Conservation (phyloP, 2,329 filamentous ascomycete species). For the Alternaria ethzedia region DNA sequence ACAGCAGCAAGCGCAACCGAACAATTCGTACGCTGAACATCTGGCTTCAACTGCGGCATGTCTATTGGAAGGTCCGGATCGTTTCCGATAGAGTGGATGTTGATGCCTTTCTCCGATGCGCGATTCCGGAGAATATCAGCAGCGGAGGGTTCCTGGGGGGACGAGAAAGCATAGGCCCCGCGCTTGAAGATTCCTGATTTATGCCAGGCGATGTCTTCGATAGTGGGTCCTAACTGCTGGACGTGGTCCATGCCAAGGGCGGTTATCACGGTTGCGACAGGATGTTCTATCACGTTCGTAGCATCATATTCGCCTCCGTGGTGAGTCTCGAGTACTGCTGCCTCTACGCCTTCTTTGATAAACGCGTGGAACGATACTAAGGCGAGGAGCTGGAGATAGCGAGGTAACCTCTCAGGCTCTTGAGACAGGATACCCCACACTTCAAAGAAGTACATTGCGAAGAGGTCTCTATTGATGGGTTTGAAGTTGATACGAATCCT, state of each 20-base stretch:
- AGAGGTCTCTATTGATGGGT: conserved; percentile 50
- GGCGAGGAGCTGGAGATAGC: conserved; percentile 12
- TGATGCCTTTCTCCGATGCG: conserved; percentile 18
- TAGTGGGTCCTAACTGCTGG: conserved; percentile 65
- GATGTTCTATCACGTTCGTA: conserved; percentile 68
- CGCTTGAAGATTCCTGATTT: conserved; percentile 74
- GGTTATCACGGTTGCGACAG: conserved; percentile 66
- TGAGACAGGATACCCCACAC: neutral
- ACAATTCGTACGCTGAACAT: conserved; percentile 17
- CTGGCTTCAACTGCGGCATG: conserved; percentile 7
- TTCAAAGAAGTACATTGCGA: conserved; percentile 46
- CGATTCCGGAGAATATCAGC: conserved; percentile 12
- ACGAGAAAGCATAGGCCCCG: conserved; percentile 58
- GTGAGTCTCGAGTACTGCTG: conserved; percentile 59
- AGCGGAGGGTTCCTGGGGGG: conserved; percentile 11
- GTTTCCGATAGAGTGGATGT: conserved; percentile 10
- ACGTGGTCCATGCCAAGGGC: conserved; percentile 75
- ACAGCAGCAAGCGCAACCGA: conserved; percentile 15
- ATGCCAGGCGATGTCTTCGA: conserved; percentile 75
- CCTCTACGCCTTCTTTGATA: conserved; percentile 62
- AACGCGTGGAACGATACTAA: conserved; percentile 66
- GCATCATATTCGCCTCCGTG: conserved; percentile 64
- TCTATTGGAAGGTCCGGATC: conserved; percentile 15
- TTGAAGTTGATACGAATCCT: conserved; percentile 47
- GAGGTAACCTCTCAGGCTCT: neutral